Base-by-base conservation (phyloP, 805 yeast species). In the Spencermartinsiella europaea region DNA sequence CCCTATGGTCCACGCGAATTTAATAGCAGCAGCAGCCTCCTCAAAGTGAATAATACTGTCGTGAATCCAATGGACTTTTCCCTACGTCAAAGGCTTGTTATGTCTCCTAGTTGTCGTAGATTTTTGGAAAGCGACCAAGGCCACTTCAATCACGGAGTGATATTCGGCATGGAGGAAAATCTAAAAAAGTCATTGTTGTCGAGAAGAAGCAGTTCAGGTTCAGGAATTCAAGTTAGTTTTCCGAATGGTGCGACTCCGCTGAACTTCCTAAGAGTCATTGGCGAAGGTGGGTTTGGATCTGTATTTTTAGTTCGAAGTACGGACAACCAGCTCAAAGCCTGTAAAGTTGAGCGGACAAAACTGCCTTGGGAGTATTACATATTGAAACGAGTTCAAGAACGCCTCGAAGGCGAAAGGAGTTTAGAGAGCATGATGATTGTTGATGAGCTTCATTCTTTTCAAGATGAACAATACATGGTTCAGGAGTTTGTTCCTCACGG, bases 291-390 rank as follows among this genome's bases (percentile, higher is more conserved):
- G 0, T 82, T 71, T 66, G 95, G 90, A 0, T 72, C 78, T 1
- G 95, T 87, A 0, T 87, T 79, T 59, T 66, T 87, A 19, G 81
- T 85, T 1, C 90, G 85, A 60, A 68, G 74, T 10, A 65, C 71
- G 3, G 73, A 77, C 50, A 87, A 85, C 1, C 59, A 64, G 0
- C 57, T 75, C 28, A 74, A 38, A 14, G 95, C 96, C 0, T 64
- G 89, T 44, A 89, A 89, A 59, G 76, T 83, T 12, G 88, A 84
- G 58, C 71, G 73, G 34, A 44, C 50, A 15, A 68, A 85, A 0
- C 75, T 78, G 38, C 69, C 77, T 3, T 88, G 96, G 96, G 96
- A 89, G 63, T 85, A 74, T 56, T 87, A 85, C 60, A 79, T 86
- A 15, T 66, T 87, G 53, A 73, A 69, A 31, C 81, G 80, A 54